Base-by-base conservation (phyloP, 352 stramenopile genomes). In the Phytophthora cryptogea region DNA sequence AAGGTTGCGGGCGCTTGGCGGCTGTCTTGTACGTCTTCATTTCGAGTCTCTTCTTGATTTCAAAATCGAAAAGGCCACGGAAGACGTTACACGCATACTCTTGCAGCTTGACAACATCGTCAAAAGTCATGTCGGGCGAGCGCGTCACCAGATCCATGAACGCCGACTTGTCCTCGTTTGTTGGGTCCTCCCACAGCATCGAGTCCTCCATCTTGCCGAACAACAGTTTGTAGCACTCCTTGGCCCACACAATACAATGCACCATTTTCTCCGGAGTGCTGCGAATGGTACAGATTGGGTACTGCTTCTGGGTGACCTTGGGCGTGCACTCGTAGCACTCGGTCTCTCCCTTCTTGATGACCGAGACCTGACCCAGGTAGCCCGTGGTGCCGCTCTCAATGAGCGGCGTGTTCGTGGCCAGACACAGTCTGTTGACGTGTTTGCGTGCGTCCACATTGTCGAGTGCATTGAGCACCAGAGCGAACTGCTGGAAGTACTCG, bases 211-310 rank as follows among this genome's bases (percentile, higher is more conserved):
- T 82, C 52, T 94, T 93, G 27, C 85, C 87, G 45, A 95, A 95
- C 2, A 95, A 64, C 42, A 95, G 68, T 66, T 95, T 95, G 70
- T 92, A 95, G 66, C 83, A 95, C 64, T 95, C 87, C 48, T 95
- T 95, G 35, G 95, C 96, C 97, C 97, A 99, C 27, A 99, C 97
- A 63, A 99, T 99, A 73, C 97, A 99, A 78, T 99, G 98, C 27
- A 99, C 98, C 56, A 98, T 98, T 81, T 99, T 99, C 70, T 97
- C 95, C 0, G 98, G 98, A 13, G 98, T 99, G 41, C 86, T 96
- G 66, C 97, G 91, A 73, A 99, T 99, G 37, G 98, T 99, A 75
- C 98, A 99, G 69, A 99, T 99, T 17, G 98, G 97, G 75, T 99
- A 99, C 26, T 99, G 94, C 68, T 99, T 99, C 57, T 98, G 54